These are phyloP conservation scores for Choanephora cucurbitarum DNA, from an alignment of 371 early-diverging fungal genomes.

Conservation along the genomic window DNA sequence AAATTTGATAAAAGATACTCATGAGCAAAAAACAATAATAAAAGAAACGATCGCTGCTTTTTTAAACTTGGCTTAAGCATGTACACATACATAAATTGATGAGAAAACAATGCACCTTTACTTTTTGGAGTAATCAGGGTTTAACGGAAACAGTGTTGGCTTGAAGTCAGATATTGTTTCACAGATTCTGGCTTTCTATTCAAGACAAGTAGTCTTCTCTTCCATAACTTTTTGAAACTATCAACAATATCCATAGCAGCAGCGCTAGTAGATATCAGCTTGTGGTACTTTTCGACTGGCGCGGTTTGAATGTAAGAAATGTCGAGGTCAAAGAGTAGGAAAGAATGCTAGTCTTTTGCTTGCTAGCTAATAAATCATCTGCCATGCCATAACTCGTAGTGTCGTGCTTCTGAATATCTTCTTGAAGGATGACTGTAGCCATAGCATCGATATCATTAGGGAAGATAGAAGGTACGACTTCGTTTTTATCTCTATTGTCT, in stretches of 20 bases:
- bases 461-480: neutral
- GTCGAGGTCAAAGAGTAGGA: conserved; percentile 2
- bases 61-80: no score
- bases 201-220: conserved; percentile 1
- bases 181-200: conserved; percentile 19
- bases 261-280: neutral
- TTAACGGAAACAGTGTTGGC: neutral
- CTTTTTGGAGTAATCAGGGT: no score
- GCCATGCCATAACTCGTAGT: conserved; percentile 11
- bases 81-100: no score
- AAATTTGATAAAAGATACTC: no score
- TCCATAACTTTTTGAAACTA: no score
- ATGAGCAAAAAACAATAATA: no score
- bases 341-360: conserved; percentile 3
- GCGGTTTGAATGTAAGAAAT: neutral
- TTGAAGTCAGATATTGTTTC: conserved; percentile 8
- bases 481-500: neutral
- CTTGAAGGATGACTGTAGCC: conserved; percentile 12
- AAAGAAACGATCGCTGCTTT: no score
- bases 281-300: neutral
- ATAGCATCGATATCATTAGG: conserved; percentile 16
- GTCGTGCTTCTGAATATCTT: conserved; percentile 13
- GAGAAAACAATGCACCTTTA: no score
- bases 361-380: neutral
- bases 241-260: neutral